These are phyloP conservation scores for Termitomyces sp. DNA, from an alignment of 768 basidiomycete species.

Conservation along the genomic window DNA sequence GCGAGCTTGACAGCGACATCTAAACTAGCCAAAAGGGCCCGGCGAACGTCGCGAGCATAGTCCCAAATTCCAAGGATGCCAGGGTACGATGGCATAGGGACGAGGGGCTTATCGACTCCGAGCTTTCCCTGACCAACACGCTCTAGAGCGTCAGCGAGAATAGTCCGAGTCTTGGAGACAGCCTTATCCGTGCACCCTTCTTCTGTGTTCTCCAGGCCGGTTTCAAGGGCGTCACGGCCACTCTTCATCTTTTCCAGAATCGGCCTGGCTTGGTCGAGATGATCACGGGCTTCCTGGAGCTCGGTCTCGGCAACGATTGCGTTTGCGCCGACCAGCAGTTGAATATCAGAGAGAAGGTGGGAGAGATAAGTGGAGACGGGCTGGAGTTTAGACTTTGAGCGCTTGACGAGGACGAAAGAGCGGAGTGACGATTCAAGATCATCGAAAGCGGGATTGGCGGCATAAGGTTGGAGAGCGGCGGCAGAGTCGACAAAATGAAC, in stretches of 20 bases:
- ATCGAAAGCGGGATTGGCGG: conserved; percentile 68
- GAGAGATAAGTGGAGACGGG: conserved; percentile 89
- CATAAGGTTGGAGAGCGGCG: conserved; percentile 59
- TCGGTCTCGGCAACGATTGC: conserved; percentile 81
- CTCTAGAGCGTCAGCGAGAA: conserved; percentile 67
- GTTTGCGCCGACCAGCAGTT: conserved; percentile 82
- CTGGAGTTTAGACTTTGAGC: conserved; percentile 92
- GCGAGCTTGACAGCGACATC: conserved; percentile 76
- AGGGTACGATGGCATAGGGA: conserved; percentile 74
- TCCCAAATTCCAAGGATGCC: conserved; percentile 82
- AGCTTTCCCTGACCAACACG: conserved; percentile 72
- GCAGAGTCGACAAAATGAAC: conserved; percentile 98
- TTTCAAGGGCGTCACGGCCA: conserved; percentile 70
- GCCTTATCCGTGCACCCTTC: conserved; percentile 62
- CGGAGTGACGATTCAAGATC: conserved; percentile 87
- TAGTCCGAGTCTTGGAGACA: conserved; percentile 44
- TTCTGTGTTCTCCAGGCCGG: conserved; percentile 72
- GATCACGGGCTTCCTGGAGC: conserved; percentile 61
- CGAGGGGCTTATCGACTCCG: conserved; percentile 40
- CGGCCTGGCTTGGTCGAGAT: conserved; percentile 67
- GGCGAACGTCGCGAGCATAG: conserved; percentile 77
- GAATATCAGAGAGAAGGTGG: conserved; percentile 87
- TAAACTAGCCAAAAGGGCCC: conserved; percentile 69
- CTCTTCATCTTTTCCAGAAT: conserved; percentile 84
- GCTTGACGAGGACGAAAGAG: conserved; percentile 93